Percentiles rank a stretch among this genome's conserved stretches.
Evolutionary conservation across 345 rosid genomes (phyloP).

Genomic region (Fremontodendron californicum): DNA sequence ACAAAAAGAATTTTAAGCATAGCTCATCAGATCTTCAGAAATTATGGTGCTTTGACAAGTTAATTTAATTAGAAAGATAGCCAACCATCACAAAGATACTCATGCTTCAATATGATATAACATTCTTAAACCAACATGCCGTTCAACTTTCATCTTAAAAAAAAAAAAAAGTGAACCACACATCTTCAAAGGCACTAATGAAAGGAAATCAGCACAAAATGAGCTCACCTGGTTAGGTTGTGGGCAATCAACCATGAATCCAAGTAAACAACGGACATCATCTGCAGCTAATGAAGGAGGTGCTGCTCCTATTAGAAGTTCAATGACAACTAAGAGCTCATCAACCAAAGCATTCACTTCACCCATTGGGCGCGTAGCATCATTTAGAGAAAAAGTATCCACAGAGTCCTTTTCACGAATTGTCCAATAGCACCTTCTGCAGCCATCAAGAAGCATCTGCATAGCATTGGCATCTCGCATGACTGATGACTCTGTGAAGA

Average conservation of each 20-base stretch:
- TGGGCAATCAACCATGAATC: slow-evolving; percentile 94
- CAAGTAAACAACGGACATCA: slow-evolving; percentile 81
- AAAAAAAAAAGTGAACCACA: not conserved
- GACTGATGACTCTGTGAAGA: slow-evolving; percentile 87
- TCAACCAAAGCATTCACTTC: slow-evolving; percentile 97
- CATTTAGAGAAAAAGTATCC: slow-evolving; percentile 52
- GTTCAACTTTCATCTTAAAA: not conserved
- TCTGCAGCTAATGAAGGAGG: slow-evolving; percentile 70
- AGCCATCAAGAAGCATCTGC: slow-evolving; percentile 98
- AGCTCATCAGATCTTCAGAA: not conserved
- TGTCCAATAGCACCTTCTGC: slow-evolving; percentile 99
- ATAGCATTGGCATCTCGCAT: slow-evolving; percentile 98
- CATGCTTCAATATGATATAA: not conserved
- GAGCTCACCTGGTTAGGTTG: slow-evolving; percentile 87
- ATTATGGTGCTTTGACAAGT: not conserved
- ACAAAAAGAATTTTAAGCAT: not conserved
- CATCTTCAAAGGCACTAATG: not conserved
- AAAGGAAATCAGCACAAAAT: not conserved
- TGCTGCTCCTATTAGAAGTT: slow-evolving; percentile 92
- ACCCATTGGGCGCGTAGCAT: slow-evolving; percentile 70
- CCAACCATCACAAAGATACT: not conserved
- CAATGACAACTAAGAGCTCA: slow-evolving; percentile 95
- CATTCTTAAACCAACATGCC: not conserved
- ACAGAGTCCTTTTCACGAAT: slow-evolving; percentile 77
- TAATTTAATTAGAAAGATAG: slow-evolving; percentile 1